Evolutionary conservation across 1,284 basidiomycete genomes (phyloP), one percentile per base, ranked within the genome.

Genomic region (Fomitopsis pinicola): DNA sequence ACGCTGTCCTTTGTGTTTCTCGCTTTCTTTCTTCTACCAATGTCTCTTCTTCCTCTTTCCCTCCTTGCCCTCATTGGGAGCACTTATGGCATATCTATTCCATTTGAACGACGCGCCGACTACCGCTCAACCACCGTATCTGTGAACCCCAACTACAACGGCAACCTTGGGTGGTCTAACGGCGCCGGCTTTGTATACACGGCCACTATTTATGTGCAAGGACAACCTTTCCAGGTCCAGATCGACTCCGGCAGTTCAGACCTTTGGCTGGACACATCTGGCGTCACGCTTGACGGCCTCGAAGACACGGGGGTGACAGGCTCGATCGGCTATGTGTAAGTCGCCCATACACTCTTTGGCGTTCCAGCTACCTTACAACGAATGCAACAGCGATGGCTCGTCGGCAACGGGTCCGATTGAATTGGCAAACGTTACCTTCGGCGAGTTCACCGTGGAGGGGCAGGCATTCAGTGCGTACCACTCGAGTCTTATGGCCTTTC

Each of bases 401-500:
- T 38, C 26, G 14, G 62, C 64, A 14, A 44, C 59, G 2, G 66
- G 66, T 4, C 58, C 59, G 2, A 60, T 64, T 17, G 57, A 55
- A 0, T 30, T 68, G 1, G 66, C 50, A 5, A 59, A 67, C 35
- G 65, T 69, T 8, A 60, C 59, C 9, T 63, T 66, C 22, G 69
- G 67, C 19, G 61, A 67, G 2, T 69, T 66, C 52, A 65, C 67
- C 4, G 59, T 69, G 5, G n/a, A 54, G 9, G 60, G 62, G 14
- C 69, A 70, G 54, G 69, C 69, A 0, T 62, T 70, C 22, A 64
- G 69, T 70, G 50, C 42, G 68, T 63, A 4, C 14, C 28, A 19
- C 8, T 35, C 14, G 28, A 6, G 5, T 17, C 2, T 5, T 6
- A 33, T 42, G 14, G 36, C 42, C n/a, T 15, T 10, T 10, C 48